Conservation (phyloP, 768 basidiomycete genomes). For the Lactifluus subvellereus region DNA sequence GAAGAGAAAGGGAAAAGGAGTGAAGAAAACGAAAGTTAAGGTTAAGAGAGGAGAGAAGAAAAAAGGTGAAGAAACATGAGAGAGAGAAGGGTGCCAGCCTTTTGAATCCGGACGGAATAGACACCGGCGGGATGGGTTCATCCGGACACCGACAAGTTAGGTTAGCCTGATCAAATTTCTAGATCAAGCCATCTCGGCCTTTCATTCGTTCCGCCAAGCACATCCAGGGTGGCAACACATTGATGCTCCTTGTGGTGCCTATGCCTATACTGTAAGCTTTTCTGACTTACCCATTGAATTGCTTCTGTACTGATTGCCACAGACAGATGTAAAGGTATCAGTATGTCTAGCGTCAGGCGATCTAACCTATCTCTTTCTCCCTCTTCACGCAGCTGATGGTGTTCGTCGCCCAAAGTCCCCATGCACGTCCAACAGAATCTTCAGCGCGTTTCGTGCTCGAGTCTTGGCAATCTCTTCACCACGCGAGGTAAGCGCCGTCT, state of each 20-base stretch:
- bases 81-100: constrained; percentile 23
- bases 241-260: neutral
- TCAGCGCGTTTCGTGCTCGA: constrained; percentile 91
- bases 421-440: constrained; percentile 84
- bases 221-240: constrained; percentile 1
- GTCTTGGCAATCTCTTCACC: constrained; percentile 83
- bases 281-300: neutral
- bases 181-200: neutral
- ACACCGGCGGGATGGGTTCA: neutral
- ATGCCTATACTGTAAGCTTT: neutral
- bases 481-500: constrained; percentile 63
- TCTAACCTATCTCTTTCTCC: neutral
- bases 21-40: constrained; percentile 33
- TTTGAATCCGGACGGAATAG: neutral
- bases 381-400: neutral
- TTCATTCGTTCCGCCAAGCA: neutral
- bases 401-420: constrained; percentile 54
- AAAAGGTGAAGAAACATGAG: constrained; percentile 36
- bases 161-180: neutral
- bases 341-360: neutral
- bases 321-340: neutral
- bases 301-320: neutral
- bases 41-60: constrained; percentile 37
- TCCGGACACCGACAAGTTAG: neutral
- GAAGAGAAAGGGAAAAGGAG: constrained; percentile 24